These are phyloP conservation scores for Ophiostoma triangulosporum DNA, from an alignment of 2,329 filamentous ascomycete genomes.

Conservation along the genomic window DNA sequence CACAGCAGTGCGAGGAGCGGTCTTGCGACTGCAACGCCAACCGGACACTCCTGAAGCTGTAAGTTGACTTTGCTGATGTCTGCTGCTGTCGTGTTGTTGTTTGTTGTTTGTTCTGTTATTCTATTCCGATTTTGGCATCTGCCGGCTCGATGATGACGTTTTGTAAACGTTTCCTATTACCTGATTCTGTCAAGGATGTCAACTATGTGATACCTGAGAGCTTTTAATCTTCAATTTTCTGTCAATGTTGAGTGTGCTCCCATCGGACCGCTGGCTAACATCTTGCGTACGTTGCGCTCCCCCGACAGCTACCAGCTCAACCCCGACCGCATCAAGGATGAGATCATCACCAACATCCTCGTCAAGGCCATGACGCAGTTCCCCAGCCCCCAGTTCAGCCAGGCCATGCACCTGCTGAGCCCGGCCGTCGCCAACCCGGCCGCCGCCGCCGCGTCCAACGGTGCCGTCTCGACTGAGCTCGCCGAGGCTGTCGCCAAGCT, in stretches of 20 bases:
- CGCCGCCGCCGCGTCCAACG: constrained; percentile 37
- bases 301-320: constrained; percentile 95
- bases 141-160: constrained; percentile 48
- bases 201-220: constrained; percentile 44
- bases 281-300: too few species aligned
- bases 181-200: constrained; percentile 66
- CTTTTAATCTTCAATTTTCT: constrained; percentile 15
- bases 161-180: constrained; percentile 99
- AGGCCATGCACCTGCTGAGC: constrained; percentile 86
- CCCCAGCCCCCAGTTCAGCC: constrained; percentile 87
- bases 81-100: constrained; percentile 8
- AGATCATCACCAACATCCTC: constrained; percentile 97
- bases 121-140: neutral
- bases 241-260: neutral
- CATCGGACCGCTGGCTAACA: neutral
- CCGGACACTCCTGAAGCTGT: constrained; percentile 92
- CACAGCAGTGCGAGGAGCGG: constrained; percentile 87
- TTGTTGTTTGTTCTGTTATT: neutral
- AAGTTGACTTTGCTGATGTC: constrained; percentile 31
- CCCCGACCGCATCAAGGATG: constrained; percentile 91
- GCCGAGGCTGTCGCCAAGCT: constrained; percentile 87
- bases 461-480: constrained; percentile 46
- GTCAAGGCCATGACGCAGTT: constrained; percentile 97
- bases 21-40: constrained; percentile 96
- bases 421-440: constrained; percentile 55